These are phyloP conservation scores for Taiozyma sp. DNA, from an alignment of 1,139 yeast genomes.

Conservation along the genomic window DNA sequence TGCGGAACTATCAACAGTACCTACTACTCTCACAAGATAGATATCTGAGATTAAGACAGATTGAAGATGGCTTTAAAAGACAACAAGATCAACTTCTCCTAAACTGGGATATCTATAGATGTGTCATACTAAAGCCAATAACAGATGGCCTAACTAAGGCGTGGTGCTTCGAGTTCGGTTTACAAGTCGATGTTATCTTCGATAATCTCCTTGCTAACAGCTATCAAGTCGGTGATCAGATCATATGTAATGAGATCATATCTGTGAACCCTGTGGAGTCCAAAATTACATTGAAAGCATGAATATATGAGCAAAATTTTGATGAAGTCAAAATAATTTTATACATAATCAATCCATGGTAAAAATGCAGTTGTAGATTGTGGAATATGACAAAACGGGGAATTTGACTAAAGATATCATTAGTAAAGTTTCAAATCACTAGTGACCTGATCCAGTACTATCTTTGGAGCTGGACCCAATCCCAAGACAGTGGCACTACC, in stretches of 20 bases:
- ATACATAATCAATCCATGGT: conserved; percentile 1
- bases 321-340: background rate
- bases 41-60: conserved; percentile 1
- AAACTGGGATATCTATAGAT: conserved; percentile 19
- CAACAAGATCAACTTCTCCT: conserved; percentile 1
- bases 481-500: conserved; percentile 96
- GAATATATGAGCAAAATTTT: background rate
- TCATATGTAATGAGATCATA: conserved; percentile 37
- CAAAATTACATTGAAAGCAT: conserved; percentile 29
- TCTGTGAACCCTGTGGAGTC: conserved; percentile 35
- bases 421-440: conserved; percentile 72
- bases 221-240: conserved; percentile 37
- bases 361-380: background rate
- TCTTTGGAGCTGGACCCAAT: conserved; percentile 94
- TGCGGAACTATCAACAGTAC: conserved; percentile 1
- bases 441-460: conserved; percentile 75
- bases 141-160: conserved; percentile 25
- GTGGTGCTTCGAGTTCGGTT: conserved; percentile 42
- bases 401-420: conserved; percentile 3
- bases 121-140: conserved; percentile 19
- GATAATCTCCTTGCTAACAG: background rate
- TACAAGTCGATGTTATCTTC: conserved; percentile 37
- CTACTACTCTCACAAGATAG: background rate
- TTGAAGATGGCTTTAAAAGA: background rate
- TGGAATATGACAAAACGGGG: background rate